Base-by-base conservation (phyloP, 2,329 filamentous ascomycete genomes). In the Teratosphaeria pseudoeucalypti region DNA sequence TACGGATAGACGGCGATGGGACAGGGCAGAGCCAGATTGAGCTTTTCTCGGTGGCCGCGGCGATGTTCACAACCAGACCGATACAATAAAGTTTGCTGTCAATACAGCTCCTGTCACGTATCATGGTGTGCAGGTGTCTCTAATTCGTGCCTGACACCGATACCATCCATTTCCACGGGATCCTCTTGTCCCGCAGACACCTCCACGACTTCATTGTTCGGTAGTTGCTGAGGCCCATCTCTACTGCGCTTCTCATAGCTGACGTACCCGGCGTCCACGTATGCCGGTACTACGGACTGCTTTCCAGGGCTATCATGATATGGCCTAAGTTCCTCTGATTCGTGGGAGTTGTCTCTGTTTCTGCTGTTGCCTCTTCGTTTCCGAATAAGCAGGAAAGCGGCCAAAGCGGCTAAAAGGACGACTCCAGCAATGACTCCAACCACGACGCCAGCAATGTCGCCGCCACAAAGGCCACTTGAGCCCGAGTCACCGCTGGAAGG, bases 371-470 rank as follows among this genome's bases (percentile, higher is more conserved):
- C 55, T 27, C 57, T 63, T 14, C 62, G 56, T 57, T 52, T 57
- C 3, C 63, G 55, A 37, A 60, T 29, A 43, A 63, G 39, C 37
- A 62, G 54, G 49, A 57, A 55, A 5, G 37, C 52, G 9, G 55
- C 52, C 39, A 61, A 32, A 4, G 34, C 58, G 10, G 34, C 59
- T 26, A 64, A 16, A 39, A 63, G 43, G 2, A 59, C 55, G n/a
- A 63, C 16, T 6, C 54, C 58, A 7, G 69, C 66, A 7, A 70
- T 53, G 23, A 64, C 29, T 3, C 58, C 61, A 10, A 70, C 66
- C 6, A 70, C 73, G 52, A 74, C 71, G 11, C 72, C 74, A n/a
- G 67, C 73, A 47, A 69, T 65, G 12, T 69, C 71, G 34, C 71
- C 74, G 5, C n/a, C 66, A 61, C 55, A 74, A 2, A 65, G 52